These are phyloP conservation scores for Fraxinus anomala DNA, from an alignment of 257 asterid species.

Conservation along the genomic window DNA sequence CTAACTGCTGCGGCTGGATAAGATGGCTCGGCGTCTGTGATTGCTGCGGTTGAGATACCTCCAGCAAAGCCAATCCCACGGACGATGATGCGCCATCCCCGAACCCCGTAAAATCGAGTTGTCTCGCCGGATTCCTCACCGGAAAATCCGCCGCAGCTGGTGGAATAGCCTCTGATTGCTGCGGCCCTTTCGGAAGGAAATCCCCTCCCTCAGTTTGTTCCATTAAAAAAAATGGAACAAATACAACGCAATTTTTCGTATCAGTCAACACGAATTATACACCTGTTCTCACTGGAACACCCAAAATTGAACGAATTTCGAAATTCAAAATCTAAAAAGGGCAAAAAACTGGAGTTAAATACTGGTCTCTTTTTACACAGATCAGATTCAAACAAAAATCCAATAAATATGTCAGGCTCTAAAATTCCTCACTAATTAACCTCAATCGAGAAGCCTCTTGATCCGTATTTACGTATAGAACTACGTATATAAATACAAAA, in stretches of 20 bases:
- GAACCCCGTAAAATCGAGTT: conserved; percentile 84
- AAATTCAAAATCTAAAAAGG: conserved; percentile 16
- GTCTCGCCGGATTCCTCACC: conserved; percentile 91
- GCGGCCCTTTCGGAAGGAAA: conserved; percentile 60
- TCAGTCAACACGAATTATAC: conserved; percentile 29
- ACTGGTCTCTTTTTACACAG: conserved; percentile 28
- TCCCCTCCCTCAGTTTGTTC: conserved; percentile 76
- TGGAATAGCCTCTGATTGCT: conserved; percentile 53
- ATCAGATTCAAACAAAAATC: conserved; percentile 58
- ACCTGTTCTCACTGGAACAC: conserved; percentile 11
- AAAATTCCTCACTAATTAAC: conserved; percentile 29
- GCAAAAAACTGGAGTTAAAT: conserved; percentile 21
- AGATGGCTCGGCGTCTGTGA: conserved; percentile 40
- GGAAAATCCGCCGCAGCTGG: conserved; percentile 60
- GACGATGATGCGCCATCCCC: conserved; percentile 43
- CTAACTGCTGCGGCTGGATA: conserved; percentile 22
- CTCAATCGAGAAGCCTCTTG: conserved; percentile 35
- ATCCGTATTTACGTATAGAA: conserved; percentile 22
- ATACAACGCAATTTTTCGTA: conserved; percentile 21
- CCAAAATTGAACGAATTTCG: conserved; percentile 8
- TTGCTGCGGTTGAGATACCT: conserved; percentile 39
- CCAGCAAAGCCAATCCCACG: conserved; percentile 31
- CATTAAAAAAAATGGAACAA: conserved; percentile 43
- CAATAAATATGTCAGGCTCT: conserved; percentile 18
- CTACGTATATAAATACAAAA: background rate